Base-by-base conservation (phyloP, 2,329 filamentous ascomycete genomes). In the Cytospora schulzeri region DNA sequence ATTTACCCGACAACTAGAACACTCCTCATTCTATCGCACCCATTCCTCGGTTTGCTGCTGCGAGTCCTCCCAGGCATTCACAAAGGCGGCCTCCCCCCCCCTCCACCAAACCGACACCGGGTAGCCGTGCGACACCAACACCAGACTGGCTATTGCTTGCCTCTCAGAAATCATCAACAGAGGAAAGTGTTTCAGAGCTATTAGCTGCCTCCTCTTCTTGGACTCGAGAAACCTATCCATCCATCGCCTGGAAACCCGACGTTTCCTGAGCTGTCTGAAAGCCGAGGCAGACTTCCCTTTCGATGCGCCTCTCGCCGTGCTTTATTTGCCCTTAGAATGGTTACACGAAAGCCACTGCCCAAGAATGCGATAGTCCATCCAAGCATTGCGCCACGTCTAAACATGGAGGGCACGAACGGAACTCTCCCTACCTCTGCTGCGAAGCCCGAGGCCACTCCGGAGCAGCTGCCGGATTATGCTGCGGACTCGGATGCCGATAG, bases 271-370 rank as follows among this genome's bases (percentile, higher is more conserved):
- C 26, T 22, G 19, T 22, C 45, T 50, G 12, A 29, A 7, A 41
- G 26, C 28, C 33, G 41, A 41, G 33, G 33, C 54, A 19, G 41
- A 22, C 33, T 28, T 31, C 12, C n/a, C 26, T 53, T 24, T 35
- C 26, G 22, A 66, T 64, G 61, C 54, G 45, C 22, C 45, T 19
- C 41, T 38, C 57, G 19, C 28, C 29, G 64, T 45, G 26, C 57
- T 29, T 63, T 62, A 60, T 57, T 24, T 50, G 61, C 59, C 41
- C 65, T 63, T 70, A 72, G 69, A 56, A 81, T 81, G 79, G 79
- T 81, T 52, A 71, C 75, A 65, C 76, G 77, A 67, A 80, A 80
- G 67, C 73, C 78, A 8, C 60, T 75, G 26, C 73, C 77, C 45
- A 68, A 72, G 22, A 70, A 72, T 62, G 68, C 71, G 28, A 62